Conservation (phyloP, 2,329 filamentous ascomycete species). For the Ophiocordyceps camponoti-floridani region DNA sequence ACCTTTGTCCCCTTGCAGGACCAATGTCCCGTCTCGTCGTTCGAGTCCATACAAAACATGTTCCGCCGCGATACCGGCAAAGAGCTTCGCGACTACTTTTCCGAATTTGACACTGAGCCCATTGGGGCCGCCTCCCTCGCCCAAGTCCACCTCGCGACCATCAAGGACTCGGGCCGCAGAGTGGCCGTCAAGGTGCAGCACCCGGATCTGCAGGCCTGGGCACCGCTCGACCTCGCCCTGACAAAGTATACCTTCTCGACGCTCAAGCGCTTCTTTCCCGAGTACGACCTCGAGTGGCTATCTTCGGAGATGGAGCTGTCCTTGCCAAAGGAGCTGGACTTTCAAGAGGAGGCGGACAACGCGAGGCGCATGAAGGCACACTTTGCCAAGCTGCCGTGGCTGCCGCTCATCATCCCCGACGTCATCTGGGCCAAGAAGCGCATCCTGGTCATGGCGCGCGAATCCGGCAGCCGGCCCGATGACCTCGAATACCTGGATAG, state of each 20-base stretch:
- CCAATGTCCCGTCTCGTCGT: conserved; percentile 81
- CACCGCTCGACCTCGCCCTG: conserved; percentile 68
- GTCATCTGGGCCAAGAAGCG: conserved; percentile 80
- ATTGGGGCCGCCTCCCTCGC: conserved; percentile 89
- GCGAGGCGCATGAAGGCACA: conserved; percentile 63
- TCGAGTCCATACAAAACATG: conserved; percentile 74
- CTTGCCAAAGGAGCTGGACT: conserved; percentile 81
- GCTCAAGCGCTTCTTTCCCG: conserved; percentile 84
- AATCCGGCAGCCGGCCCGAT: conserved; percentile 72
- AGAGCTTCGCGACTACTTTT: conserved; percentile 67
- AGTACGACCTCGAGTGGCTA: conserved; percentile 94
- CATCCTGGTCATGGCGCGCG: conserved; percentile 89
- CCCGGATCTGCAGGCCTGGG: conserved; percentile 76
- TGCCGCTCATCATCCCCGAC: conserved; percentile 76
- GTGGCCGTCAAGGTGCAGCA: conserved; percentile 97
- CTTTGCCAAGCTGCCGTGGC: conserved; percentile 53
- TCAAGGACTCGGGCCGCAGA: conserved; percentile 65
- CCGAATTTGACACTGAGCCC: conserved; percentile 60
- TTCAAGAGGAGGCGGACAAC: conserved; percentile 70
- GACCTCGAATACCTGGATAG: conserved; percentile 74
- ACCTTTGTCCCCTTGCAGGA: conserved; percentile 96
- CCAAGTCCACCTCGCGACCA: conserved; percentile 76
- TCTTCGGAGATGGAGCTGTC: conserved; percentile 85
- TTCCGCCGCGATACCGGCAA: conserved; percentile 68
- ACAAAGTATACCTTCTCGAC: conserved; percentile 81